Evolutionary conservation across 192 early-diverging fungal genomes (phyloP).

Genomic region (Gaertneriomyces sp.): DNA sequence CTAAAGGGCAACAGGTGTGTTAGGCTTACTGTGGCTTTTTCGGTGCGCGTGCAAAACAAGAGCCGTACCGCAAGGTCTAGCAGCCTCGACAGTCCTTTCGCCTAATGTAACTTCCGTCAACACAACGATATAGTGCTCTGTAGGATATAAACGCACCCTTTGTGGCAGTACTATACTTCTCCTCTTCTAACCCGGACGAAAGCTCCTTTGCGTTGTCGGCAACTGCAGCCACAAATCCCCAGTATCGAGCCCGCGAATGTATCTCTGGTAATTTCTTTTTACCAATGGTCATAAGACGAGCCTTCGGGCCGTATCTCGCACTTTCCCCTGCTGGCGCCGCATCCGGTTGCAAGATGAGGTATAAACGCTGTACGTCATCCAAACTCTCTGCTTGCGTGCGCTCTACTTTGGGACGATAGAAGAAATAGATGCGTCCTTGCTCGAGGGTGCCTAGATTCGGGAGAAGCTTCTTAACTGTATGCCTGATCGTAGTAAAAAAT

Average conservation of each 20-base stretch:
- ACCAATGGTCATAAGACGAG: constrained; percentile 17
- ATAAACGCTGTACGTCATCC: constrained; percentile 43
- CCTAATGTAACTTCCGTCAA: too few species aligned
- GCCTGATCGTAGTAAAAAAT: not conserved
- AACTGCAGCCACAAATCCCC: constrained; percentile 39
- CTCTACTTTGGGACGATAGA: constrained; percentile 46
- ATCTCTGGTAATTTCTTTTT: constrained; percentile 40
- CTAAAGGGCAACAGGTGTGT: constrained; percentile 7
- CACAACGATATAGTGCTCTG: too few species aligned
- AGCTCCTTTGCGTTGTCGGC: constrained; percentile 32
- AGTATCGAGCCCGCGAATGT: constrained; percentile 25
- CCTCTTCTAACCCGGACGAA: constrained; percentile 14
- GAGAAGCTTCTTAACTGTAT: not conserved
- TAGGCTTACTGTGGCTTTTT: not conserved
- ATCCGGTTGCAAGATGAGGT: constrained; percentile 39
- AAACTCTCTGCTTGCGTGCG: constrained; percentile 8
- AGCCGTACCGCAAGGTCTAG: constrained; percentile 29
- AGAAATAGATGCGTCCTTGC: constrained; percentile 46
- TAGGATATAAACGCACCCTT: constrained; percentile 12
- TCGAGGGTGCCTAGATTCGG: constrained; percentile 23
- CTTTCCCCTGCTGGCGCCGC: not conserved
- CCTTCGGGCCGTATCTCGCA: not conserved
- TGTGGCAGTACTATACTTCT: constrained; percentile 34
- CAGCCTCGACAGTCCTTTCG: constrained; percentile 19
- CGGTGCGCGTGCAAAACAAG: not conserved